Base-by-base conservation (phyloP, 176 grass and related monocot species). In the Secale cereale region DNA sequence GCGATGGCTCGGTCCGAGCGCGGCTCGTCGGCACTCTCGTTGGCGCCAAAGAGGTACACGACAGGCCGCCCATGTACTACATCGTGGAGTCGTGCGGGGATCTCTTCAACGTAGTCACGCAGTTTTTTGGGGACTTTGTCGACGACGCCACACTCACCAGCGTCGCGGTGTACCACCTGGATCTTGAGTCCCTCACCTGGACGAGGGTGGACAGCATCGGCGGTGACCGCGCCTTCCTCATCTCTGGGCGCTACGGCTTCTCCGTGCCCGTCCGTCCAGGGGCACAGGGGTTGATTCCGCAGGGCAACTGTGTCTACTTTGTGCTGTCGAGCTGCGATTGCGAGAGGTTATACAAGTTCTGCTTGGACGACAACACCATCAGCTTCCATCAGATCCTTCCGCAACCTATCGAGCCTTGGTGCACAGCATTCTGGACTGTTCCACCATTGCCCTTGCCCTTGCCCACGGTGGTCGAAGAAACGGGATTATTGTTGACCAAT, bases 221-320 rank as follows among this genome's bases (percentile, higher is more conserved):
- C 36, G 5, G 1, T n/a, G 69, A 72, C 69, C 69, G 36, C 2
- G 69, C 69, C 11, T 72, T 72, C 69, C 36, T 72, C 22, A 11
- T 41, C 69, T 72, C 69, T 0, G 37, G 69, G 22, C 5, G 3
- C 6, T 71, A 71, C 5, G 68, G 36, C 22, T 41, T 25, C 68
- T 71, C 35, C 22, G 68, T 71, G 10, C 35, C 68, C 2, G 68
- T 71, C 0, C 22, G n/a, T 41, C 37, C 22, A 41, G 11, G 68
- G 36, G 68, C 36, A 4, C 2, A n/a, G 11, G 36, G 69, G 3
- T 39, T 72, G 41, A 12, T 72, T 22, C 69, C 69, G 3, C 37
- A 72, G 36, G 69, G 69, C 36, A 72, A 72, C 69, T 72, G 37
- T 26, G 69, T 72, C n/a, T 72, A 72, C 69, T 6, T 72, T 3